Conservation (phyloP, 257 asterid genomes). For the Coffea eugenioides region DNA sequence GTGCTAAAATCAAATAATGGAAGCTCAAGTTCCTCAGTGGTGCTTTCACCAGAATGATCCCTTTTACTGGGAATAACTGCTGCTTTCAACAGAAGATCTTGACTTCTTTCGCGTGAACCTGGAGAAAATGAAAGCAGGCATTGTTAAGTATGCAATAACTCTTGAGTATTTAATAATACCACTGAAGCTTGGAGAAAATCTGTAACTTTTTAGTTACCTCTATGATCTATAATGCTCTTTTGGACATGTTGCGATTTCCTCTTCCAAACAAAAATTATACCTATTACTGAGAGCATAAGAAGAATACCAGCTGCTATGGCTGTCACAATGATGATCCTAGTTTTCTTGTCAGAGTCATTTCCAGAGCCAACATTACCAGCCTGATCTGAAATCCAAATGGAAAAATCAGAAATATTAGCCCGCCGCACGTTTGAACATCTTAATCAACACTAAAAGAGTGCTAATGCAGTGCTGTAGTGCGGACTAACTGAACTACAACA, state of each 20-base stretch:
- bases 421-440: slow-evolving; percentile 1
- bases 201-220: slow-evolving; percentile 22
- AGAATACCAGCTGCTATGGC: slow-evolving; percentile 40
- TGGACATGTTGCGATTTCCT: slow-evolving; percentile 26
- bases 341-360: slow-evolving; percentile 39
- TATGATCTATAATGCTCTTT: slow-evolving; percentile 18
- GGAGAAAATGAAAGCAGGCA: not conserved
- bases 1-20: slow-evolving; percentile 57
- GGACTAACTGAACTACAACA: too few relatives aligned
- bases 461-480: not conserved
- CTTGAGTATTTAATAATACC: not conserved
- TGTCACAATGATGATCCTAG: slow-evolving; percentile 20
- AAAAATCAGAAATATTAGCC: not conserved
- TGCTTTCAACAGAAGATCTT: slow-evolving; percentile 46
- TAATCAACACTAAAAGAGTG: not conserved
- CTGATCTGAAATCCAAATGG: slow-evolving; percentile 23
- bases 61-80: slow-evolving; percentile 46
- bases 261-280: slow-evolving; percentile 40
- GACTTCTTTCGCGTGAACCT: slow-evolving; percentile 71
- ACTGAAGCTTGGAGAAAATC: not conserved
- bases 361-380: slow-evolving; percentile 32
- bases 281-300: slow-evolving; percentile 28
- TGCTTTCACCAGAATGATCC: slow-evolving; percentile 49
- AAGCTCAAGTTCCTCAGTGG: slow-evolving; percentile 65
- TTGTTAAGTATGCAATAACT: not conserved